phyloP scores from a whole-genome alignment of 176 grass and related monocot genomes.

The Pontederia crassipes region DNA sequence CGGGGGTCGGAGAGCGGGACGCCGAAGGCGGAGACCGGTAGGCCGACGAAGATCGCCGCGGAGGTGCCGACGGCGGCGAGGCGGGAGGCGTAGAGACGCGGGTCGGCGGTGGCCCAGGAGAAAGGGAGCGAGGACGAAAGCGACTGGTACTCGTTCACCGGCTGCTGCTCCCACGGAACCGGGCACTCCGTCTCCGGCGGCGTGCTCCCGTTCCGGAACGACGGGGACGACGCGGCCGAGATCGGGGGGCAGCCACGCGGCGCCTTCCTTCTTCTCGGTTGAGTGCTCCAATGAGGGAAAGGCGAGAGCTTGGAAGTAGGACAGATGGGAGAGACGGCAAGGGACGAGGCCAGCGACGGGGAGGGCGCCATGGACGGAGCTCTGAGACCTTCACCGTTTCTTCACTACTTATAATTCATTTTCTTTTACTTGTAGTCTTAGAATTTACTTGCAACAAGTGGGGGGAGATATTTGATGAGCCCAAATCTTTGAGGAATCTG shows the following conservation, averaged over 20 bases:
- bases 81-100: conserved; percentile 51
- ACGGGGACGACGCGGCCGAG: conserved; percentile 19
- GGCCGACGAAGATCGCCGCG: conserved; percentile 61
- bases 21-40: conserved; percentile 79
- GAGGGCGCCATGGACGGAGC: too few species aligned
- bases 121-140: conserved; percentile 61
- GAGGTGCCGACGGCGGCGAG: conserved; percentile 45
- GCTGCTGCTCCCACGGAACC: conserved; percentile 72
- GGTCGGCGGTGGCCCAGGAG: conserved; percentile 62
- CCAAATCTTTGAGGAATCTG: too few species aligned
- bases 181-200: conserved; percentile 83
- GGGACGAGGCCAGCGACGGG: too few species aligned
- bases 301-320: too few species aligned
- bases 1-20: conserved; percentile 30
- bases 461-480: too few species aligned
- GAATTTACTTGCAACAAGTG: too few species aligned
- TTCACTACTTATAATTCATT: too few species aligned
- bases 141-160: conserved; percentile 90
- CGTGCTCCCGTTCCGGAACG: conserved; percentile 71
- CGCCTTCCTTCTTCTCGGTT: background rate
- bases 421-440: too few species aligned
- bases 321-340: too few species aligned
- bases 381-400: too few species aligned
- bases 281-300: too few species aligned
- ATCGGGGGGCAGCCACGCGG: background rate